A percentile compares a stretch with the other conserved stretches of the same genome.
Conservation (phyloP, 1,139 yeast genomes). For the Yamadazyma diospyri region DNA sequence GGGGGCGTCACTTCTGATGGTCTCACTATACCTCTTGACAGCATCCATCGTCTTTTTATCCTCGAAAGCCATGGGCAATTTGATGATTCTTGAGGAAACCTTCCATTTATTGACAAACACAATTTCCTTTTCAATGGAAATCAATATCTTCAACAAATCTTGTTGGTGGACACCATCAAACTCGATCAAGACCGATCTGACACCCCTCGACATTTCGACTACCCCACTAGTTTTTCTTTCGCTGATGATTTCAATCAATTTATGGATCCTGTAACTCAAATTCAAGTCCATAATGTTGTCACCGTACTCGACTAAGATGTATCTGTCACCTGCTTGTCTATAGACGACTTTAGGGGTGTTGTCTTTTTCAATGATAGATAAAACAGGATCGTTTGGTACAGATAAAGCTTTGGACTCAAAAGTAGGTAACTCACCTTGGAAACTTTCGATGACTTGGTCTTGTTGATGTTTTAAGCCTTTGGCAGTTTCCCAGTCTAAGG, state of each 20-base stretch:
- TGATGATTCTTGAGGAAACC: constrained; percentile 76
- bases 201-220: constrained; percentile 96
- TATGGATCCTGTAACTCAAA: constrained; percentile 78
- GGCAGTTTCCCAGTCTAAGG: constrained; percentile 69
- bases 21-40: constrained; percentile 86
- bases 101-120: constrained; percentile 76
- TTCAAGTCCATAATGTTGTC: constrained; percentile 83
- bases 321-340: constrained; percentile 97
- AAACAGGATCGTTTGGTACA: constrained; percentile 59
- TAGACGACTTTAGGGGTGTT: constrained; percentile 72
- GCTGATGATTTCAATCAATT: constrained; percentile 70
- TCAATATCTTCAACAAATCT: constrained; percentile 57
- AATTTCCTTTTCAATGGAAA: constrained; percentile 73
- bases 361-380: constrained; percentile 45
- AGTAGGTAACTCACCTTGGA: constrained; percentile 41
- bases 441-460: constrained; percentile 47
- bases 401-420: constrained; percentile 27
- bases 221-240: constrained; percentile 69
- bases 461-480: constrained; percentile 57
- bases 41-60: constrained; percentile 86
- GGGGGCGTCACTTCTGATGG: constrained; percentile 89
- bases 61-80: constrained; percentile 94
- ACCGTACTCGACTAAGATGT: constrained; percentile 87
- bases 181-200: constrained; percentile 87
- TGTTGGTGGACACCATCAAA: constrained; percentile 63